These are phyloP conservation scores for Coprinellus micaceus DNA, from an alignment of 768 basidiomycete species.

Conservation along the genomic window DNA sequence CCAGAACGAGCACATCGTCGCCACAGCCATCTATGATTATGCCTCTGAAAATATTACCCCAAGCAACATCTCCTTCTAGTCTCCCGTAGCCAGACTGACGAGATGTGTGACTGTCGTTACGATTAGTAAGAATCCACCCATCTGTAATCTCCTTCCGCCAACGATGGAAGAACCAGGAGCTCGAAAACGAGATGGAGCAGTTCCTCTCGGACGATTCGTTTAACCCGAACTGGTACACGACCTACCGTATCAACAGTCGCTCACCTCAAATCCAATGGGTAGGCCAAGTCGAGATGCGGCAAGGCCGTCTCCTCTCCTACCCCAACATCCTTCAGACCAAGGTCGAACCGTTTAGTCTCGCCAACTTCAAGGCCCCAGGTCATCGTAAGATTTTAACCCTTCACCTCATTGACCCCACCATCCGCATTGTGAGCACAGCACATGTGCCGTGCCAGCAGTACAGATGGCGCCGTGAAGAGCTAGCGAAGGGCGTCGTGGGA, in stretches of 20 bases:
- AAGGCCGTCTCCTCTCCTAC: background rate
- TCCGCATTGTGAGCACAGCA: background rate
- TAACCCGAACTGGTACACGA: background rate
- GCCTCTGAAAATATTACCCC: constrained; percentile 17
- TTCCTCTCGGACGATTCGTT: background rate
- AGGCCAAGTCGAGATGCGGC: background rate
- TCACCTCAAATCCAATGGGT: background rate
- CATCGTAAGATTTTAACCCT: background rate
- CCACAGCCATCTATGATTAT: constrained; percentile 19
- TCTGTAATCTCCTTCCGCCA: constrained; percentile 1
- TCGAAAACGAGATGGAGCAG: background rate
- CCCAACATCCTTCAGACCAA: background rate
- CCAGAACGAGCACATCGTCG: constrained; percentile 17
- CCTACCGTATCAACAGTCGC: background rate
- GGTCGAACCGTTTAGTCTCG: background rate
- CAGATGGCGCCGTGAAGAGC: background rate
- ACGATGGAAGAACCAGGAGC: background rate
- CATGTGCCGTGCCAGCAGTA: background rate
- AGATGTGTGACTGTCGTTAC: too few species aligned
- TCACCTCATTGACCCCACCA: background rate
- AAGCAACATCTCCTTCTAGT: background rate
- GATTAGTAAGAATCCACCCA: too few species aligned
- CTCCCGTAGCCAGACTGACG: too few species aligned
- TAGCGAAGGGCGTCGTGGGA: background rate
- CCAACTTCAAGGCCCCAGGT: background rate